Evolutionary conservation across 2,329 filamentous ascomycete genomes (phyloP), one percentile per base, ranked within the genome.

Genomic region (Endoconidiophora laricicola): DNA sequence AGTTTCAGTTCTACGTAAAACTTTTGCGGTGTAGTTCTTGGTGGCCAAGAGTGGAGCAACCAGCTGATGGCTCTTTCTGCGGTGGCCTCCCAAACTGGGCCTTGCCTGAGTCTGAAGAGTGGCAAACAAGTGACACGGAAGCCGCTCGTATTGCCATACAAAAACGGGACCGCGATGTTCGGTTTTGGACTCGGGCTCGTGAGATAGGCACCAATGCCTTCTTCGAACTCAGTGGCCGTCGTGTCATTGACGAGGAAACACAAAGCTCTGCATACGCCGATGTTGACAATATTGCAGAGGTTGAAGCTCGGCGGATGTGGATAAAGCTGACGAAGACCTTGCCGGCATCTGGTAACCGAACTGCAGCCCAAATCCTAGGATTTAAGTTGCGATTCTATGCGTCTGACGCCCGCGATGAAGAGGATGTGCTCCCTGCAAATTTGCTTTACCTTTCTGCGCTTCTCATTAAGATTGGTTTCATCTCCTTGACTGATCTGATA

Each of bases 381-480:
- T 98, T 98, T 72, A 98, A 98, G 65, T 74, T 98, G 46, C 84
- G 86, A 12, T 98, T 94, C 63, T 98, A 98, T 61, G 83, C 86
- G 39, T 93, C 86, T 0, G 71, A 80, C 24, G 79, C 83, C 36
- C 78, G 90, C 50, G 78, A 85, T 53, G 74, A 79, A 49, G 69
- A 74, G 1, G 91, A 96, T 59, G 72, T 80, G 2, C 71, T 96
- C 2, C 91, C 91, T 0, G 85, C 91, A 38, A 98, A 98, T 58
- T 72, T 98, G 2, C 86, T 96, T 26, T 94, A 91, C 57, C 74
- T 98, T 16, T 83, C 88, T 0, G 88, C 91, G 1, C 74, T 96
- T 33, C 75, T 98, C 26, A 88, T 98, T 66, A 98, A 98, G 66
- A 85, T 95, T 56, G 93, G 91, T 1, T 98, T 98, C 63, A 86